Base-by-base conservation (phyloP, 495 filamentous ascomycete species). In the Aspergillus indologenus region DNA sequence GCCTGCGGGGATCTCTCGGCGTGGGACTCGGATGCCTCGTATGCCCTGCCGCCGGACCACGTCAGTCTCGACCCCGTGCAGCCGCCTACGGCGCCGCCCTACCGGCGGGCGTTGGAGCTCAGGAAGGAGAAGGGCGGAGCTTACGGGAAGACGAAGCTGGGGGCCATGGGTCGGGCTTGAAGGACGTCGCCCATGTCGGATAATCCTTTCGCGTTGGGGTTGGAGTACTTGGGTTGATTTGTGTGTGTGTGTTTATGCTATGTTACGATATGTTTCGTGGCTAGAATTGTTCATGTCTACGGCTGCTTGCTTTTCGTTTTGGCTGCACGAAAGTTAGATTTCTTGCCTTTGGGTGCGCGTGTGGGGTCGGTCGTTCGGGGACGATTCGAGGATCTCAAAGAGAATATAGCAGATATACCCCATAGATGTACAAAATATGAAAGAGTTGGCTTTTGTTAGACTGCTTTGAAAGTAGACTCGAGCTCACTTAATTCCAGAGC, bases 1-100 rank as follows among this genome's bases (percentile, higher is more conserved):
- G 94, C 94, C 17, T 98, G 95, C 68, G 94, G 94, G 12, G 94
- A 98, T 71, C 80, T 98, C n/a, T 92, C 90, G 4, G 85, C 89
- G 7, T 97, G 87, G 77, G 94, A 98, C 71, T 89, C 92, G 0
- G 94, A 98, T 79, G 94, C 94, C 19, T 90, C 91, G 1, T 96
- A 97, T 74, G 81, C 87, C 59, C 78, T 98, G 11, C 92, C 94
- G 1, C 81, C 85, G 46, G 83, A 85, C 53, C 82, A 91, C 64
- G 82, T 90, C 44, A 90, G 85, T 54, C 83, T 97, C 31, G 92
- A 96, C 69, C 94, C 94, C 0, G 83, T 98, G n/a, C 94, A 97
- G 61, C 93, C 92, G 6, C 94, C 94, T 6, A 98, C 92, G 11
- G 95, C 95, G 8, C 94, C 94, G 1, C 95, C 94, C 0, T 98